Evolutionary conservation across 306 rosid genomes (phyloP), one percentile per base, ranked within the genome.

Genomic region (Lagenaria siceraria): DNA sequence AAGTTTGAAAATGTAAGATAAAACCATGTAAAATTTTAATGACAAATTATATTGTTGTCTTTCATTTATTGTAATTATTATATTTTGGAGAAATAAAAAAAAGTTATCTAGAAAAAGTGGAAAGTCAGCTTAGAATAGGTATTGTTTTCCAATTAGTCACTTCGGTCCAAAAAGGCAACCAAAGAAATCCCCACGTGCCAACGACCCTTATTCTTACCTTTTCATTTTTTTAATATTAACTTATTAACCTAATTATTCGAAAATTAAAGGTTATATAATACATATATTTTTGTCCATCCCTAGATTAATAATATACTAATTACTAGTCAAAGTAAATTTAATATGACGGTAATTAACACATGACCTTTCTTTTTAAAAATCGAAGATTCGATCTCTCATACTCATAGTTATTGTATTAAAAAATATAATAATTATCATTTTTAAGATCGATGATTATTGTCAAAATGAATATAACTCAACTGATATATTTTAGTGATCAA

Each of bases 161-260:
- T 38, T 36, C 18, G 18, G 75, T 69, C 75, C 75, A 69, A 22
- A 69, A 69, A 24, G 75, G 55, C 75, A 69, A 69, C 74, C 29
- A 42, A 38, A 40, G n/a, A 22, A 21, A 22, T 7, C 43, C 75
- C 55, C 75, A 69, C 55, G 55, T 42, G 53, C 33, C 75, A 69
- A 69, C 55, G 11, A 40, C 74, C 54, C 2, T 42, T 22, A 13
- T 68, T 42, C 53, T 65, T 17, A 38, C 74, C 10, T 66, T 66
- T 65, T 18, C 27, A 3, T 64, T 0, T 0, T 35, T 2, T 4
- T 36, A n/a, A n/a, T n/a, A n/a, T 64, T 3, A 31, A 9, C 7
- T 3, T 63, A n/a, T n/a, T 8, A 2, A 64, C 72, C 72, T 10
- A 65, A 36, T 18, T 65, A 65, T 38, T n/a, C 27, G 3, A 8